A percentile compares a stretch with the other conserved stretches of the same genome.
These are phyloP conservation scores for Lichenothelia convexa DNA, from an alignment of 495 filamentous ascomycete genomes.

Conservation along the genomic window DNA sequence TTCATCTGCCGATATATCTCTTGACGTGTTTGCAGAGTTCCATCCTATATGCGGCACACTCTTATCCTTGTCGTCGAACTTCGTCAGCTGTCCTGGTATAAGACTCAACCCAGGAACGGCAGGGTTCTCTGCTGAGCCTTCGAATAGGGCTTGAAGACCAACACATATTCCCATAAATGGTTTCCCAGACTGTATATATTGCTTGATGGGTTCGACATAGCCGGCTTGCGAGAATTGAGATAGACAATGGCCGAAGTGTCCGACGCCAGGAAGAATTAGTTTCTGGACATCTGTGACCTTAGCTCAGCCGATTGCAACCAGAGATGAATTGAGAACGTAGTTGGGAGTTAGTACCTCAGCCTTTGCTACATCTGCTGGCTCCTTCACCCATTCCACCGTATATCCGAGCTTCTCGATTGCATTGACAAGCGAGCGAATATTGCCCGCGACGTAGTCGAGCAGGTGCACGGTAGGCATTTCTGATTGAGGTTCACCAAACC, in stretches of 20 bases:
- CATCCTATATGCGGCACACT: slow-evolving; percentile 95
- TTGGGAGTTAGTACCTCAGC: slow-evolving; percentile 46
- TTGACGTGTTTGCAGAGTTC: slow-evolving; percentile 61
- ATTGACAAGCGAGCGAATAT: slow-evolving; percentile 87
- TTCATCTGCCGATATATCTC: slow-evolving; percentile 24
- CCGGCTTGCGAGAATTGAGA: slow-evolving; percentile 60
- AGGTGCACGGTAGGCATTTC: slow-evolving; percentile 88
- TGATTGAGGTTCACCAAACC: too few species aligned
- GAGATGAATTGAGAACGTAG: not conserved
- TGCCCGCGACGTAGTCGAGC: slow-evolving; percentile 73
- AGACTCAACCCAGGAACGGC: slow-evolving; percentile 53
- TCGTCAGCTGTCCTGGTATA: slow-evolving; percentile 49
- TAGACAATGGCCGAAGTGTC: slow-evolving; percentile 93
- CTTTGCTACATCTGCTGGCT: slow-evolving; percentile 61
- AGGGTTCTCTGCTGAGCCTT: slow-evolving; percentile 61
- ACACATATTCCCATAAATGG: slow-evolving; percentile 98
- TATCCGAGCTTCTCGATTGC: slow-evolving; percentile 91
- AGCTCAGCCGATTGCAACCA: not conserved
- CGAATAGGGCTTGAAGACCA: slow-evolving; percentile 77
- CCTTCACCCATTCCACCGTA: slow-evolving; percentile 77
- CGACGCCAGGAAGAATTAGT: slow-evolving; percentile 87
- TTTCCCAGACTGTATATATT: slow-evolving; percentile 70
- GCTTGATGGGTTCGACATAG: slow-evolving; percentile 59
- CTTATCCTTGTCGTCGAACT: slow-evolving; percentile 61
- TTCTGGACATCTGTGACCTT: slow-evolving; percentile 28